Evolutionary conservation across 805 yeast genomes (phyloP), one percentile per base, ranked within the genome.

Genomic region (Starmerella etchellsii): DNA sequence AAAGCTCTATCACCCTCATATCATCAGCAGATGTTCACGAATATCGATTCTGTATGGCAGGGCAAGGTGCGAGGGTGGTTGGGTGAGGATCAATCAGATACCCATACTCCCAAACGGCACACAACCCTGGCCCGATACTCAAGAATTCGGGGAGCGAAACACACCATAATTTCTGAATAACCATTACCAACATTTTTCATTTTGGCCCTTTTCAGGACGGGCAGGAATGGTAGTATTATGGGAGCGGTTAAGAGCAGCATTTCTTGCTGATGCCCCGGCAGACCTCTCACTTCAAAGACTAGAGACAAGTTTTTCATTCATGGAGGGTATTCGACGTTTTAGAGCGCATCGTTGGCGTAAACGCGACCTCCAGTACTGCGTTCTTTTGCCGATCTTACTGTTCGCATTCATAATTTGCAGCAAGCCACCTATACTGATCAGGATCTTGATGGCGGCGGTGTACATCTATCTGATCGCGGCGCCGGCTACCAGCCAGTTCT

Each of bases 401-500:
- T 83, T 47, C 66, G 77, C 55, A 47, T 70, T 63, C 41, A 47
- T 53, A 36, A 54, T 66, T 33, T 49, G 60, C 29, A 50, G 52
- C 19, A 46, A 46, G 23, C 65, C 66, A n/a, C 50, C 58, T 2
- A 42, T 54, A 18, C 33, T 59, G 16, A 40, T 54, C 21, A 54
- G 50, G 41, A 54, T 47, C 43, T 56, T 60, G 31, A 64, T 65
- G 36, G 68, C 69, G 10, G 52, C 62, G 13, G 51, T 70, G 20
- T 63, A 73, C 30, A 59, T 69, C 27, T 42, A 65, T 18, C 51
- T 69, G 10, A 65, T 81, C 46, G 62, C 80, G 37, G 54, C 85
- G 13, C 97, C 97, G 7, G 59, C 80, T 33, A 75, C 91, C 1
- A 70, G 81, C 7, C 96, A 88, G 59, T 84, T 87, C 58, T 82